A percentile compares a stretch with the other conserved stretches of the same genome.
These are phyloP conservation scores for Annulohypoxylon bovei DNA, from an alignment of 495 filamentous ascomycete genomes.

Conservation along the genomic window DNA sequence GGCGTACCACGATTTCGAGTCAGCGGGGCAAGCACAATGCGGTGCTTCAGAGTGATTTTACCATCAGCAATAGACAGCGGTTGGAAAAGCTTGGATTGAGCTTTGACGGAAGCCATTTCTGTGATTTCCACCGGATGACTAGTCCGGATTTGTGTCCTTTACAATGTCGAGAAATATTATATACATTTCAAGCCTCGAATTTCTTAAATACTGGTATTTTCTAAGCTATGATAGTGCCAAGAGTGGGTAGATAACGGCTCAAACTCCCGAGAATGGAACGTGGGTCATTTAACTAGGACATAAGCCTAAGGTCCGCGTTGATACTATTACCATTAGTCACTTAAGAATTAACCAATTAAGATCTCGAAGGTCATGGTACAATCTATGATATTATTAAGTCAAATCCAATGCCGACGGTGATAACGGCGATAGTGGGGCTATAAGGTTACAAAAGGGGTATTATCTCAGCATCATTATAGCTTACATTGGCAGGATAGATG, in stretches of 20 bases:
- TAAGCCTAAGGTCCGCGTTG: background rate
- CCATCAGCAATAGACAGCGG: background rate
- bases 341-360: background rate
- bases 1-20: constrained; percentile 9
- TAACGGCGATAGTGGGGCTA: background rate
- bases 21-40: constrained; percentile 1
- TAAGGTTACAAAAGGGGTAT: background rate
- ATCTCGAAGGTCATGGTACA: background rate
- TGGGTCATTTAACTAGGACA: background rate
- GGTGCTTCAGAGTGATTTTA: constrained; percentile 9
- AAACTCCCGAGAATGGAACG: background rate
- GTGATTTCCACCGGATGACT: background rate
- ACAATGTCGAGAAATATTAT: background rate
- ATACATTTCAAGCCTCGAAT: background rate
- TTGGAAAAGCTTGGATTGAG: constrained; percentile 9
- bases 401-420: background rate
- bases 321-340: background rate
- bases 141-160: background rate
- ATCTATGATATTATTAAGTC: background rate
- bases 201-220: background rate
- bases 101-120: background rate
- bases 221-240: background rate
- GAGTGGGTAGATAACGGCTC: background rate
- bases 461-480: too few relatives aligned
- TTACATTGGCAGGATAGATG: too few relatives aligned